Base-by-base conservation (phyloP, 208 protist genomes). In the Acanthamoeba castellanii region DNA sequence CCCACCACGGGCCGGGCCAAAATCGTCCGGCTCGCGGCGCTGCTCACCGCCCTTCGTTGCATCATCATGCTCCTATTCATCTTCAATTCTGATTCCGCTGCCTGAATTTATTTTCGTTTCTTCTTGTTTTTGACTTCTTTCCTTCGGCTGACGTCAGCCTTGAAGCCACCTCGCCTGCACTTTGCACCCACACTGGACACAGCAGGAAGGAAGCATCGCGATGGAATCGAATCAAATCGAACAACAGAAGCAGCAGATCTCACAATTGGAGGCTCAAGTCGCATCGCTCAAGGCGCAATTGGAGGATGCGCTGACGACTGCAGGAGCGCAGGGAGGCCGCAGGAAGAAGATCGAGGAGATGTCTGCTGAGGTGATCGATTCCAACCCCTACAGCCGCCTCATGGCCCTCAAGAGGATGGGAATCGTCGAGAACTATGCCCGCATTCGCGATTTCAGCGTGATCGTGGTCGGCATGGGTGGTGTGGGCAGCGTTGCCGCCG, bases 401-500 rank as follows among this genome's bases (percentile, higher is more conserved):
- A 99, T 99, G 98, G 99, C 99, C 20, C 97, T 99, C 25, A 98
- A 99, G 95, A 96, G 98, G 45, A 99, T 99, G 99, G 99, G 99
- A 66, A 98, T 99, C 72, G 99, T 99, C 9, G 97, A 99, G 55
- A 98, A 99, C 95, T 99, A 99, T 96, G 98, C 98, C 27, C 72
- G 96, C 37, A 99, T 99, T 92, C 98, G 98, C 34, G 92, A 98
- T 81, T 98, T 97, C 74, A 96, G 98, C 55, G 98, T 99, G 70
- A 97, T 98, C 32, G 96, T 99, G 84, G 98, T 99, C 81, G 99
- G 99, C 70, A 97, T 99, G 20, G 99, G 99, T 50, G 99, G 99
- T 72, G 98, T 99, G 22, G 99, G 99, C 88, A 98, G 96, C 72
- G 99, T 99, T n/a, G 98, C 98, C n/a, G 98, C 98, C 2, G 99